phyloP scores from a whole-genome alignment of 2,329 filamentous ascomycete species.

The Drechslerella dactyloides region DNA sequence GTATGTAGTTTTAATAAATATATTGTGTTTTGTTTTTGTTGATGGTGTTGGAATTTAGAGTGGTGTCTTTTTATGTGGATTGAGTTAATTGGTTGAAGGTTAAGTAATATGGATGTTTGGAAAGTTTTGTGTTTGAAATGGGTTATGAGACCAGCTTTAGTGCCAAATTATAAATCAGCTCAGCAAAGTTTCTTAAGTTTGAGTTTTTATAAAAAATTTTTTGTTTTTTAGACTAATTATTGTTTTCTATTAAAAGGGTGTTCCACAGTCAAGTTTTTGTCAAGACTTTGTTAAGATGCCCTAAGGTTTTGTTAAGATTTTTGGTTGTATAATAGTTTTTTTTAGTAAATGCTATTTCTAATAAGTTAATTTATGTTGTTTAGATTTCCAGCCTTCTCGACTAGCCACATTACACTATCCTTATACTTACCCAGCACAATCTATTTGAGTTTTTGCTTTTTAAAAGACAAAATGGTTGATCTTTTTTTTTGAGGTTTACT shows the following conservation, averaged over 20 bases:
- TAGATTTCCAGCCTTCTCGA: background rate
- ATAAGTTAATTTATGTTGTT: background rate
- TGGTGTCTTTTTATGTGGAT: background rate
- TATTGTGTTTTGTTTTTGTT: too few species aligned
- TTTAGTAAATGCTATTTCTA: background rate
- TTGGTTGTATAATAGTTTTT: background rate
- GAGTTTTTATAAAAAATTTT: background rate
- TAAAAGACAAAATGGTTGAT: background rate
- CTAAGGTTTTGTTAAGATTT: too few species aligned
- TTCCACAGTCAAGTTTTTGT: too few species aligned
- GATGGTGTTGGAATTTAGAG: constrained; percentile 1
- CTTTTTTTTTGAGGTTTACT: background rate
- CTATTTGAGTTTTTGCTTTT: background rate
- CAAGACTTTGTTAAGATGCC: too few species aligned
- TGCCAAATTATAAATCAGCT: background rate
- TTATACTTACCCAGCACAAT: background rate
- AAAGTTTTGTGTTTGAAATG: background rate
- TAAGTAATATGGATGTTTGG: background rate
- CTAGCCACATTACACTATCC: too few species aligned
- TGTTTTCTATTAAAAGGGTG: too few species aligned
- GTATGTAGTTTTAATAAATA: too few species aligned
- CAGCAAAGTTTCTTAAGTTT: background rate
- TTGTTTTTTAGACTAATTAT: background rate
- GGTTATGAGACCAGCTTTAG: background rate
- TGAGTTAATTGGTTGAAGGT: too few species aligned